Conservation (phyloP, 345 rosid species). For the Eucalyptus tenuipes region DNA sequence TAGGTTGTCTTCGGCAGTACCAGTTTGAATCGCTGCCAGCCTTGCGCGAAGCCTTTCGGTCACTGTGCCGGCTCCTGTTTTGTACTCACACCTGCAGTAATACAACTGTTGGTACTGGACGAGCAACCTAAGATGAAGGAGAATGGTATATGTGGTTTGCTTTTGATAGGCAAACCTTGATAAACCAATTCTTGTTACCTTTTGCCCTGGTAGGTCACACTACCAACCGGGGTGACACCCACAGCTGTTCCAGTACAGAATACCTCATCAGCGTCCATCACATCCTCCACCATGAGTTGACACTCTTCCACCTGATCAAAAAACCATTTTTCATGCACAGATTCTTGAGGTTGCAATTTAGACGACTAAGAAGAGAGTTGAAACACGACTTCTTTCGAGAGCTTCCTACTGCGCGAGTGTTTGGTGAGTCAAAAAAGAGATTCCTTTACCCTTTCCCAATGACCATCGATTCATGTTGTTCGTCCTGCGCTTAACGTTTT, state of each 20-base stretch:
- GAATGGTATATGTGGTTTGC: background rate
- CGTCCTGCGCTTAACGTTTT: background rate
- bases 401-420: background rate
- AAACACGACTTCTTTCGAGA: background rate
- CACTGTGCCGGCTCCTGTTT: background rate
- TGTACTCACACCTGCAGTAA: background rate
- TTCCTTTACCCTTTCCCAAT: background rate
- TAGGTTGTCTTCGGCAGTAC: conserved; percentile 4
- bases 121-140: background rate
- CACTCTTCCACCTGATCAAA: conserved; percentile 25
- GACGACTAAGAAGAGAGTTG: background rate
- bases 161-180: no score
- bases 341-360: background rate
- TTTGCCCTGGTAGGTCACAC: conserved; percentile 12
- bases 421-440: background rate
- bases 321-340: background rate
- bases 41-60: background rate
- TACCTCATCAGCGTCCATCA: conserved; percentile 29
- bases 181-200: background rate
- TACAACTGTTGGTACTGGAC: background rate
- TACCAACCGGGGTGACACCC: conserved; percentile 16
- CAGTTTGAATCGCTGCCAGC: conserved; percentile 16
- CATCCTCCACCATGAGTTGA: conserved; percentile 10
- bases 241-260: conserved; percentile 45
- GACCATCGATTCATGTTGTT: background rate